Percentiles rank a stretch among this genome's conserved stretches.
phyloP scores from a whole-genome alignment of 2,329 filamentous ascomycete genomes.

The Pyrenophora seminiperda region DNA sequence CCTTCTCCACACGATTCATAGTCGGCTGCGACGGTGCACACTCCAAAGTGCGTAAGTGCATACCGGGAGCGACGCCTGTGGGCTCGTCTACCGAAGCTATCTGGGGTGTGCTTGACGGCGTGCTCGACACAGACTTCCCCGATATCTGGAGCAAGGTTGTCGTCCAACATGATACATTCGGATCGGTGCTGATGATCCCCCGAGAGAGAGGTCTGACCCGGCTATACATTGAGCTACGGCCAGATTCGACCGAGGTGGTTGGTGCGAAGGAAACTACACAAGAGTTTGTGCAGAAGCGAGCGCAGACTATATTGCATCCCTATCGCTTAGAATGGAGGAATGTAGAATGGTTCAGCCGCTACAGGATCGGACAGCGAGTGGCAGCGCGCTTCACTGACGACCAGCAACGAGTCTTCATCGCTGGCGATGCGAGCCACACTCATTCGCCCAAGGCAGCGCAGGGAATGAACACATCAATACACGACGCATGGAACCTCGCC shows the following conservation, averaged over 20 bases:
- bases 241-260: constrained; percentile 40
- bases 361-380: constrained; percentile 57
- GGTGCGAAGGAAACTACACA: constrained; percentile 54
- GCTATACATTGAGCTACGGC: constrained; percentile 57
- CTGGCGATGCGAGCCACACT: constrained; percentile 55
- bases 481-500: constrained; percentile 52
- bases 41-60: constrained; percentile 70
- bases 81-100: constrained; percentile 61
- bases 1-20: constrained; percentile 65
- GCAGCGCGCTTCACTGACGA: constrained; percentile 53
- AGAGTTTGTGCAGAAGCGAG: constrained; percentile 72
- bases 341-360: constrained; percentile 59
- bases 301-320: constrained; percentile 55
- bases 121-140: constrained; percentile 72
- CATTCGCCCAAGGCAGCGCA: constrained; percentile 52
- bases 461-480: constrained; percentile 54
- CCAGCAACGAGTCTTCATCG: constrained; percentile 53
- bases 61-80: constrained; percentile 54
- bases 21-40: constrained; percentile 76
- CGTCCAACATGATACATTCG: constrained; percentile 68
- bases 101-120: constrained; percentile 75
- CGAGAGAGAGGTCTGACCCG: constrained; percentile 75
- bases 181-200: constrained; percentile 75
- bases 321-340: constrained; percentile 53
- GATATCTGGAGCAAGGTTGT: constrained; percentile 77